These are phyloP conservation scores for Xylaria scruposa DNA, from an alignment of 495 filamentous ascomycete genomes.

Conservation along the genomic window DNA sequence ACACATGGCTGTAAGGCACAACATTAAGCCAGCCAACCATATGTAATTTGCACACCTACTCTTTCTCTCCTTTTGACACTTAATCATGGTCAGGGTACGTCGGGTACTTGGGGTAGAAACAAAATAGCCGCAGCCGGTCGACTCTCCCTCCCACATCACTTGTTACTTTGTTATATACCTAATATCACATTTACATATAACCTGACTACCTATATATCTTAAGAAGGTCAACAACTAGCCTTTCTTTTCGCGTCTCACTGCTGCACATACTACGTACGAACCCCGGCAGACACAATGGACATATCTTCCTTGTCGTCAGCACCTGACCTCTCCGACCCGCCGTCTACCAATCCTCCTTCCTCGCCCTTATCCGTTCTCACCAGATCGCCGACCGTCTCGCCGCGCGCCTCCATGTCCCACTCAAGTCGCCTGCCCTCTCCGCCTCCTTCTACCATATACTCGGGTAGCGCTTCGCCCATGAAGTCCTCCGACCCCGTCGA, in stretches of 20 bases:
- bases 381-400: constrained; percentile 58
- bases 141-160: background rate
- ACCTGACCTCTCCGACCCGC: constrained; percentile 38
- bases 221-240: background rate
- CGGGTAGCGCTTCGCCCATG: constrained; percentile 52
- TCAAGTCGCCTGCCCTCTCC: constrained; percentile 44
- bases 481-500: constrained; percentile 44
- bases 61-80: background rate
- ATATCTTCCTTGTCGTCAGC: constrained; percentile 35
- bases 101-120: constrained; percentile 10
- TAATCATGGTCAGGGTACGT: constrained; percentile 6
- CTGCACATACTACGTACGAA: background rate
- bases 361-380: constrained; percentile 58
- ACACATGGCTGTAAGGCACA: background rate
- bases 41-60: constrained; percentile 1
- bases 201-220: background rate
- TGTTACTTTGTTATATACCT: background rate
- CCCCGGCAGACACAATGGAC: constrained; percentile 26
- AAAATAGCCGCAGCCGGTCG: constrained; percentile 16
- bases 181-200: background rate
- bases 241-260: background rate
- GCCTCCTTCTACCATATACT: constrained; percentile 52
- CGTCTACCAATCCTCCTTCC: constrained; percentile 50
- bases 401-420: constrained; percentile 34
- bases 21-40: constrained; percentile 3